phyloP scores from a whole-genome alignment of 2,329 filamentous ascomycete species.

The Alternaria alternata region DNA sequence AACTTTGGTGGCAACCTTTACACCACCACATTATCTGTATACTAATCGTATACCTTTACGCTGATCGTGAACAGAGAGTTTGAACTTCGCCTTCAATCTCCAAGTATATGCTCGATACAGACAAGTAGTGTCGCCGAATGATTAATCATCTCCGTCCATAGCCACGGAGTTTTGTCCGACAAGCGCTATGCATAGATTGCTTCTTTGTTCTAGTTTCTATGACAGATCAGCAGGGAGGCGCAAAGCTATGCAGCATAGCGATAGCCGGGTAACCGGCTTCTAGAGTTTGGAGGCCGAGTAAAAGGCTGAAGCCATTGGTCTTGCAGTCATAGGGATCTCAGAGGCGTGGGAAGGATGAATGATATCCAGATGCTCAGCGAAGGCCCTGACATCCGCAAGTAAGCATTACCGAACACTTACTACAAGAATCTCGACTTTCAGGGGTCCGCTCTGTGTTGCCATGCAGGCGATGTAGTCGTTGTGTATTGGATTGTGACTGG shows the following conservation, averaged over 20 bases:
- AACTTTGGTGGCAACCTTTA: not conserved
- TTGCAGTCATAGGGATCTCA: not conserved
- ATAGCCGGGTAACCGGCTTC: not conserved
- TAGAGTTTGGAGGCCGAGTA: not conserved
- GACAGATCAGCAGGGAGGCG: not conserved
- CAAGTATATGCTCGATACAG: no score
- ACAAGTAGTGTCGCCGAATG: not conserved
- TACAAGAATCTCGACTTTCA: not conserved
- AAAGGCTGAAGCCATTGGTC: not conserved
- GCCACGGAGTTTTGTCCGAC: not conserved
- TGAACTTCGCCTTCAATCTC: not conserved
- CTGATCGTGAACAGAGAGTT: not conserved
- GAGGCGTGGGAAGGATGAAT: not conserved
- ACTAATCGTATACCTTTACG: not conserved
- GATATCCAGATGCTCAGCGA: not conserved
- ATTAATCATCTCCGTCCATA: not conserved
- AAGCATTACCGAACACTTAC: not conserved
- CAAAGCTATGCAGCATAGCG: not conserved
- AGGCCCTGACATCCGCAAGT: accelerated
- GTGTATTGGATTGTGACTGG: not conserved
- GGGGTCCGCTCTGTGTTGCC: not conserved
- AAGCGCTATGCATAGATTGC: not conserved
- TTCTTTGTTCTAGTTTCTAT: not conserved
- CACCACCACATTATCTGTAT: not conserved
- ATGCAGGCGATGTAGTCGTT: not conserved